phyloP scores from a whole-genome alignment of 1,284 basidiomycete genomes.

The Acaromyces ingoldii region DNA sequence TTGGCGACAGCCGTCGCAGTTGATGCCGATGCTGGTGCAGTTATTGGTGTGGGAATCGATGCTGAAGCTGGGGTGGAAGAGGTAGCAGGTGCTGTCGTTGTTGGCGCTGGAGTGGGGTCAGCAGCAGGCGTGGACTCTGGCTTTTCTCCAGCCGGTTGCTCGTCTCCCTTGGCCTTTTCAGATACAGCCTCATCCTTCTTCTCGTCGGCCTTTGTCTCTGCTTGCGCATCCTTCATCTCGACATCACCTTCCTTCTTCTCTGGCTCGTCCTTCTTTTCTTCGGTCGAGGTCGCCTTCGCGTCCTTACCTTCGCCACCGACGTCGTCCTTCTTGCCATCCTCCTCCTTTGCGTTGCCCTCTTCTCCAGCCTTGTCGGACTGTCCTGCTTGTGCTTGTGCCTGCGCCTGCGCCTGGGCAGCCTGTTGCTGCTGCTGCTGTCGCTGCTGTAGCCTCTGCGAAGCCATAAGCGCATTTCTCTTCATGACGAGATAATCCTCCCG shows the following conservation, averaged over 20 bases:
- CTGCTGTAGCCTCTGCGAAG: slow-evolving; percentile 47
- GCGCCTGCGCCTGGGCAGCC: slow-evolving; percentile 1
- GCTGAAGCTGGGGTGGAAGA: neutral
- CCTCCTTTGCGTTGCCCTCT: neutral
- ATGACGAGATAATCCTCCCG: slow-evolving; percentile 67
- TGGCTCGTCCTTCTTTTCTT: neutral
- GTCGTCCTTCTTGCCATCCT: neutral
- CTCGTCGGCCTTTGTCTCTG: neutral
- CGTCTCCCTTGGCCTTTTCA: neutral
- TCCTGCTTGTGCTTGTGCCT: neutral
- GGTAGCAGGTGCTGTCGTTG: neutral
- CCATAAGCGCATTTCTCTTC: slow-evolving; percentile 53
- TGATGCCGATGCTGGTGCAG: neutral
- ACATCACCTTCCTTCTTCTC: neutral
- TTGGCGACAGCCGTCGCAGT: neutral
- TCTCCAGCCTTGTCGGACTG: neutral
- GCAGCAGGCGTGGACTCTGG: neutral
- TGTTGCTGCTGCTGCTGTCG: slow-evolving; percentile 52
- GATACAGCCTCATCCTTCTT: neutral
- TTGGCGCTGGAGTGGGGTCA: neutral
- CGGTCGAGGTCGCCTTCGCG: neutral
- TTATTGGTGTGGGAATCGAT: neutral
- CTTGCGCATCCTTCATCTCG: neutral
- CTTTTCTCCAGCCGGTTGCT: slow-evolving; percentile 21
- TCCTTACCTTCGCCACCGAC: neutral